A percentile compares a stretch with the other conserved stretches of the same genome.
These are phyloP conservation scores for Torulaspora globosa DNA, from an alignment of 1,139 yeast species.

Conservation along the genomic window DNA sequence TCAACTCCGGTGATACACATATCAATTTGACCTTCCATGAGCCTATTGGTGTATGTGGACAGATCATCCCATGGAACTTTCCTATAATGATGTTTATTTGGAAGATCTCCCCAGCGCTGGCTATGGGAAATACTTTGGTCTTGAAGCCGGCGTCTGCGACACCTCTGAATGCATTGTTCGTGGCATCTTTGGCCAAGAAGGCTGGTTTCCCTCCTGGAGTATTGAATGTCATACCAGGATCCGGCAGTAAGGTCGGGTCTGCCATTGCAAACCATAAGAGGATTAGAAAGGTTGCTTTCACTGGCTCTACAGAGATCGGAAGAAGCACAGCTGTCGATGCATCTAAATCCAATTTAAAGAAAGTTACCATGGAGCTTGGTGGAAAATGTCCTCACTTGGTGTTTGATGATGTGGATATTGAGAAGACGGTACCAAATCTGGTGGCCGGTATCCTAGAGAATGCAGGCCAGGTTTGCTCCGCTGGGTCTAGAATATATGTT, in stretches of 20 bases:
- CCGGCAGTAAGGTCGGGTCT: constrained; percentile 70
- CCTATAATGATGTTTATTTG: constrained; percentile 77
- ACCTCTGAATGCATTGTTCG: constrained; percentile 68
- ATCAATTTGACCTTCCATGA: constrained; percentile 63
- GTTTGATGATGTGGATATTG: constrained; percentile 67
- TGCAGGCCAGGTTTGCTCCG: constrained; percentile 85
- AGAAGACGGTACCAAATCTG: constrained; percentile 56
- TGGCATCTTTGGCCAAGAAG: constrained; percentile 57
- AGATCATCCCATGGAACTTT: constrained; percentile 89
- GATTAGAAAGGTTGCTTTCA: constrained; percentile 74
- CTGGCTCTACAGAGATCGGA: constrained; percentile 79
- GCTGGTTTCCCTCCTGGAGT: constrained; percentile 82
- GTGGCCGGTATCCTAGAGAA: constrained; percentile 65
- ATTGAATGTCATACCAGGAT: constrained; percentile 69
- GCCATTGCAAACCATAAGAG: constrained; percentile 65
- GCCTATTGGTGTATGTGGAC: constrained; percentile 85
- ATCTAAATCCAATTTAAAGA: constrained; percentile 64
- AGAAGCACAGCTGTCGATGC: constrained; percentile 65
- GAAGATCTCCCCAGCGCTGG: constrained; percentile 79
- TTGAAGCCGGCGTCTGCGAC: constrained; percentile 76
- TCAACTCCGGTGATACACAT: constrained; percentile 58
- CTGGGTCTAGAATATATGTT: constrained; percentile 77
- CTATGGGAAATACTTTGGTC: constrained; percentile 72
- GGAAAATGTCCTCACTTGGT: constrained; percentile 81
- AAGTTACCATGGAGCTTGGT: constrained; percentile 79